These are phyloP conservation scores for Globisporangium mamillatum DNA, from an alignment of 352 stramenopile species.

Conservation along the genomic window DNA sequence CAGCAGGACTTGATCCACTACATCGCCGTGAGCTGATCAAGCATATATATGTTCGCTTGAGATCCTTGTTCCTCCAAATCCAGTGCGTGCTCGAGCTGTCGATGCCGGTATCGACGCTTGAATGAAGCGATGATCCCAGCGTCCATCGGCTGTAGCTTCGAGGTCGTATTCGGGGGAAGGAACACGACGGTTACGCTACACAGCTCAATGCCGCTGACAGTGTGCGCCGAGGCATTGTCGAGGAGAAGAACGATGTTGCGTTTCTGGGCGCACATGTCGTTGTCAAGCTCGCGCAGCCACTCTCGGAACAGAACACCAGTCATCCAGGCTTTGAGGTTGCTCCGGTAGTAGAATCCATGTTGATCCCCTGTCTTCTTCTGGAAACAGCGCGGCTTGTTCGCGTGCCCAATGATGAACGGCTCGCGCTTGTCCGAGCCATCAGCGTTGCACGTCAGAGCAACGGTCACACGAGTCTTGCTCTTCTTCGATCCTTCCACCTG, in stretches of 20 bases:
- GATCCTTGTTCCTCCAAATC: neutral
- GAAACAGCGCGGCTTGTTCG: neutral
- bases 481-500: conserved; percentile 2
- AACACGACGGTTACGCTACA: neutral
- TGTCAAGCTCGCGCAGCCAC: neutral
- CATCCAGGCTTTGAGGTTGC: neutral
- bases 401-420: neutral
- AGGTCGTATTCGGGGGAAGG: neutral
- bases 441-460: neutral
- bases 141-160: neutral
- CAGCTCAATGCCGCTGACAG: neutral
- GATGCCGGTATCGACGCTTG: neutral
- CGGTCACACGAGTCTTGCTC: neutral
- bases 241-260: neutral
- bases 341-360: neutral
- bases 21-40: neutral
- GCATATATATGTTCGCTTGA: neutral
- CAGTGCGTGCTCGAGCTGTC: neutral
- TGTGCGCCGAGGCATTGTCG: neutral
- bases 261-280: neutral
- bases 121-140: neutral
- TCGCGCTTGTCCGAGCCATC: neutral
- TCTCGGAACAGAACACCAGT: neutral
- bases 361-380: neutral
- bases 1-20: neutral